Percentiles rank a stretch among this genome's conserved stretches.
Evolutionary conservation across 1,284 basidiomycete genomes (phyloP).

Genomic region (Ganoderma multipileum): DNA sequence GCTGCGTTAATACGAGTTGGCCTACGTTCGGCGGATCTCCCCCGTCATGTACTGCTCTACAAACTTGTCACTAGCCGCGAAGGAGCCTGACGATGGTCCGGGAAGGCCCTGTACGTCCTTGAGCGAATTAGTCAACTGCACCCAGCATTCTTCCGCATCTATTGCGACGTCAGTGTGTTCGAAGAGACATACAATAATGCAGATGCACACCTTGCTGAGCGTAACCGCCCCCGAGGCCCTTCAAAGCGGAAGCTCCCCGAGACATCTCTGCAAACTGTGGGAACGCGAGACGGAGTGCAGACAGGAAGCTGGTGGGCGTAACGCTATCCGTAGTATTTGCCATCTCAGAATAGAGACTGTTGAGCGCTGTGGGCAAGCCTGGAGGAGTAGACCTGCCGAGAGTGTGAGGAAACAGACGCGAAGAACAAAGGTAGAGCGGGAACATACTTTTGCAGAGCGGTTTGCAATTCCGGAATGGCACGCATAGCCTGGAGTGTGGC

Average conservation of each 20-base stretch:
- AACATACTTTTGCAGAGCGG: constrained; percentile 66
- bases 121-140: constrained; percentile 82
- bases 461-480: constrained; percentile 87
- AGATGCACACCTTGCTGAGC: constrained; percentile 82
- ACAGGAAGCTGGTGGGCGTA: constrained; percentile 78
- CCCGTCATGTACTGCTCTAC: constrained; percentile 89
- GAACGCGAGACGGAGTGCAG: constrained; percentile 76
- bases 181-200: neutral
- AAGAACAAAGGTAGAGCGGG: neutral
- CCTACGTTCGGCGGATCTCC: constrained; percentile 84
- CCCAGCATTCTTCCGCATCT: constrained; percentile 98
- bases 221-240: constrained; percentile 55
- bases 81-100: constrained; percentile 41
- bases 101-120: constrained; percentile 63
- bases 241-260: constrained; percentile 42
- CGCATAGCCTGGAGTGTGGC: constrained; percentile 93
- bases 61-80: constrained; percentile 55
- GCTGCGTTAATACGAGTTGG: constrained; percentile 16
- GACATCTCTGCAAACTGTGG: constrained; percentile 90
- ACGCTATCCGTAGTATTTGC: constrained; percentile 79
- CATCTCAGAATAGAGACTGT: constrained; percentile 80
- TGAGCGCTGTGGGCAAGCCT: constrained; percentile 63
- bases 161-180: neutral
- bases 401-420: neutral
- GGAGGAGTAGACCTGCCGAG: constrained; percentile 30